phyloP scores from a whole-genome alignment of 2,329 filamentous ascomycete genomes.

The Paramyrothecium roridum region DNA sequence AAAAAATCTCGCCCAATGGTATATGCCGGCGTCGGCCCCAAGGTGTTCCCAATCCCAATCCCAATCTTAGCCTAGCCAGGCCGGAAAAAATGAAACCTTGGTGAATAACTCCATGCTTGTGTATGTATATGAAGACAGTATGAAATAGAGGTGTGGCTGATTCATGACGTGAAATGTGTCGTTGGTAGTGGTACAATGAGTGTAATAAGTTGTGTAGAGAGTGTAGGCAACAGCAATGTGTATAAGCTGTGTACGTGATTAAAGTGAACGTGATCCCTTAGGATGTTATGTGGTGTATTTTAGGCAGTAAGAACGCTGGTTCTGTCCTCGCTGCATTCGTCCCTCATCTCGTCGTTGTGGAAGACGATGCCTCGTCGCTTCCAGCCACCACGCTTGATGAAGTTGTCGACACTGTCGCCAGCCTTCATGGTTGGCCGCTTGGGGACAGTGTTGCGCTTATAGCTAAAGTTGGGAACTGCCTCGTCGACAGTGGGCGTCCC shows the following conservation, averaged over 20 bases:
- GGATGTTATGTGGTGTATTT: background rate
- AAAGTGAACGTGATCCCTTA: background rate
- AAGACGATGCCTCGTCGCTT: constrained; percentile 41
- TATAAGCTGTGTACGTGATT: background rate
- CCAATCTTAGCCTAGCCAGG: background rate
- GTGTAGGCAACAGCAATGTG: background rate
- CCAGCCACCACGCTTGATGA: constrained; percentile 40
- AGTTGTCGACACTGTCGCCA: constrained; percentile 36
- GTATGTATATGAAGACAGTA: background rate
- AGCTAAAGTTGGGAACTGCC: constrained; percentile 31
- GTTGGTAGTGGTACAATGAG: background rate
- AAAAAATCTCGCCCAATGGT: background rate
- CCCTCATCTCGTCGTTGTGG: constrained; percentile 22
- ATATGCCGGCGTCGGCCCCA: background rate
- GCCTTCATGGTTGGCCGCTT: constrained; percentile 34
- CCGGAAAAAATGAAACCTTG: background rate
- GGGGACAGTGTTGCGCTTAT: constrained; percentile 23
- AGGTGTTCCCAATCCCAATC: background rate
- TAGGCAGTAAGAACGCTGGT: background rate
- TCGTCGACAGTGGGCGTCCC: constrained; percentile 16
- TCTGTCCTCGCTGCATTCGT: background rate
- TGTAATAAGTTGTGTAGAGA: background rate
- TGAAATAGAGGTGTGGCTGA: background rate
- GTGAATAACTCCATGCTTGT: background rate
- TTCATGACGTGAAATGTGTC: background rate